Base-by-base conservation (phyloP, 768 basidiomycete species). In the Leccinum imitatum region DNA sequence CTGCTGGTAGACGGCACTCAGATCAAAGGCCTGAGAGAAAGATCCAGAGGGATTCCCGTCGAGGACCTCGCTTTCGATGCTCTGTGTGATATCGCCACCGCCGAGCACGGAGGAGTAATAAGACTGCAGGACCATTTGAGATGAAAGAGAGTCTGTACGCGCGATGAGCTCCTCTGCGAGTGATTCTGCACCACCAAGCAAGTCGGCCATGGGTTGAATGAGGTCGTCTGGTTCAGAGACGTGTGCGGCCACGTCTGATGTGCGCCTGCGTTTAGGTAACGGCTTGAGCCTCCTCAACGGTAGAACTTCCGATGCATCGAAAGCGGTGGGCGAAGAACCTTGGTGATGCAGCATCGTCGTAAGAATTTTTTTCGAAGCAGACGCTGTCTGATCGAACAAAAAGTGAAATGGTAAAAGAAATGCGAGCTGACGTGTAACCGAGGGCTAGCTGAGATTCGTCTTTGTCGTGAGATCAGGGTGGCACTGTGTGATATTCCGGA, bases 201-300 rank as follows among this genome's bases (percentile, higher is more conserved):
- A 68, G 67, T 69, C 54, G 63, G 69, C 52, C 73, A 70, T 69
- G 67, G 68, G 69, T 35, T 62, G 71, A 56, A 70, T 64, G 62
- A 69, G 62, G 73, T 68, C 60, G 69, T 68, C 66, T 56, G 66
- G 64, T 52, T 57, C 64, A 46, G 71, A 63, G 59, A 56, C 60
- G 50, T 62, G 73, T 63, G 65, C 63, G 64, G 52, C 66, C 21
- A 59, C 35, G 63, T 71, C 75, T 48, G 79, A 77, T 25, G 83
- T 86, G 61, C 87, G 84, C 62, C 86, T 81, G 64, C 90, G 83
- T 76, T 90, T 91, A 27, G 91, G 90, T 46, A 91, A 80, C 44
- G 91, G 90, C 70, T 90, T 91, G 67, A 91, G 81, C 63, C 85
- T 79, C 65, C 90, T 80, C 55, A 85, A 75, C 41, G 82, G 72